Evolutionary conservation across 2,329 filamentous ascomycete genomes (phyloP).

Genomic region (Nannizzia gypsea): DNA sequence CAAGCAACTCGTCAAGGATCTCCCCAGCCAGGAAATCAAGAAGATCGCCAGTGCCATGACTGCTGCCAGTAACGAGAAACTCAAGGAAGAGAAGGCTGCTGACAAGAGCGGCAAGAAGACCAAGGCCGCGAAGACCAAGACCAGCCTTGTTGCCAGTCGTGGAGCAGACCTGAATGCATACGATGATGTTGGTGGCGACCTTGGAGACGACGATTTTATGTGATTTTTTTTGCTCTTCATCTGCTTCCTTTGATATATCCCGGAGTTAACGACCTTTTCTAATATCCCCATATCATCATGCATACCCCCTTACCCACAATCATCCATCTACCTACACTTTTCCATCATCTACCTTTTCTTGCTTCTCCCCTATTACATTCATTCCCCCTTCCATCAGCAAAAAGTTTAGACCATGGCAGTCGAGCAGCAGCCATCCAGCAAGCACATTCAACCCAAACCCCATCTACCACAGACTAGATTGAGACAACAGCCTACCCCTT

Average conservation of each 20-base stretch:
- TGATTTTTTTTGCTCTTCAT: conserved; percentile 23
- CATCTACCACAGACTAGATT: not conserved
- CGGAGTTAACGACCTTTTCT: too few relatives aligned
- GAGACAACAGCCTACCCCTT: not conserved
- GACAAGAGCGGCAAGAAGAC: conserved; percentile 94
- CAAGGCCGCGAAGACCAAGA: conserved; percentile 94
- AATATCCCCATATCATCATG: too few relatives aligned
- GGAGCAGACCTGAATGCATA: conserved; percentile 62
- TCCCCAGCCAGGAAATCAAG: conserved; percentile 90
- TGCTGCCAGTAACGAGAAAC: conserved; percentile 90
- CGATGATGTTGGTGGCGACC: conserved; percentile 64
- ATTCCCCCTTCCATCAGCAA: not conserved
- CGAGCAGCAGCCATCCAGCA: not conserved
- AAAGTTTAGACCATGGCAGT: not conserved
- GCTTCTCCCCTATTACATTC: not conserved
- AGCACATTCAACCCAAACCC: not conserved
- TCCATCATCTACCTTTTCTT: not conserved
- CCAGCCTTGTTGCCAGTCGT: conserved; percentile 55
- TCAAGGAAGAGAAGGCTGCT: conserved; percentile 93
- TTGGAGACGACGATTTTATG: conserved; percentile 47
- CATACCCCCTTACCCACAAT: not conserved
- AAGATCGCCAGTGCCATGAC: conserved; percentile 82
- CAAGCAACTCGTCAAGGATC: conserved; percentile 75
- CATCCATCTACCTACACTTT: not conserved
- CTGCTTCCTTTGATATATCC: conserved; percentile 3